A percentile compares a stretch with the other conserved stretches of the same genome.
Evolutionary conservation across 805 yeast genomes (phyloP).

Genomic region (Yamadazyma sp.): DNA sequence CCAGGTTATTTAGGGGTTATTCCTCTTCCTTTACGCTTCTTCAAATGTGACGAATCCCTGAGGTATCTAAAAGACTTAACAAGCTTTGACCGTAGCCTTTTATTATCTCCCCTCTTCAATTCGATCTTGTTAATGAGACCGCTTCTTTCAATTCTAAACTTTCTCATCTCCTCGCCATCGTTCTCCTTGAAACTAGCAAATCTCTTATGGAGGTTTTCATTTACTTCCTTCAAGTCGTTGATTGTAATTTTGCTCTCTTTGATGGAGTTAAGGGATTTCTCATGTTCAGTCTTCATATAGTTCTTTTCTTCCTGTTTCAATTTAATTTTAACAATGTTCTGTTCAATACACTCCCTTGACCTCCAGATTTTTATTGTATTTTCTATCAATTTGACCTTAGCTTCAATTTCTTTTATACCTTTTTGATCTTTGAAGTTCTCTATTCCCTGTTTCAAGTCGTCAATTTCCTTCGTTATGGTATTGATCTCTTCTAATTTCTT

Average conservation of each 20-base stretch:
- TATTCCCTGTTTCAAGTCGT: constrained; percentile 28
- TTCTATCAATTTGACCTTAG: constrained; percentile 23
- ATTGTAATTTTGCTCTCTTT: constrained; percentile 41
- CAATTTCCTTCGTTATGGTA: constrained; percentile 22
- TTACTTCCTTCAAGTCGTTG: constrained; percentile 21
- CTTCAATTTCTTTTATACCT: constrained; percentile 21
- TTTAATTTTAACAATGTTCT: constrained; percentile 42
- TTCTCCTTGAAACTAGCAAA: constrained; percentile 21
- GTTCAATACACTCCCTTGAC: constrained; percentile 46
- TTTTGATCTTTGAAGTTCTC: constrained; percentile 25
- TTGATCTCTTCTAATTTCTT: constrained; percentile 34
- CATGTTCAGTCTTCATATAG: constrained; percentile 62
- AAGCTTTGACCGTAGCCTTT: constrained; percentile 26
- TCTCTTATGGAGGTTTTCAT: constrained; percentile 19
- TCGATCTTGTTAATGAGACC: constrained; percentile 22
- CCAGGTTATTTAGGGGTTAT: constrained; percentile 32
- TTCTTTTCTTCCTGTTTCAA: constrained; percentile 56
- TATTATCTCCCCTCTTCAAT: constrained; percentile 24
- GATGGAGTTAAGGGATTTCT: constrained; percentile 51
- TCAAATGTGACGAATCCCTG: constrained; percentile 40
- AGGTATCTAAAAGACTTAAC: constrained; percentile 35
- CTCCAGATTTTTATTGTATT: constrained; percentile 46
- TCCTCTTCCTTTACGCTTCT: constrained; percentile 43
- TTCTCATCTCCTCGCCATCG: constrained; percentile 21
- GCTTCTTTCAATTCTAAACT: constrained; percentile 23